Conservation (phyloP, 768 basidiomycete genomes). For the Gautieria morchelliformis region DNA sequence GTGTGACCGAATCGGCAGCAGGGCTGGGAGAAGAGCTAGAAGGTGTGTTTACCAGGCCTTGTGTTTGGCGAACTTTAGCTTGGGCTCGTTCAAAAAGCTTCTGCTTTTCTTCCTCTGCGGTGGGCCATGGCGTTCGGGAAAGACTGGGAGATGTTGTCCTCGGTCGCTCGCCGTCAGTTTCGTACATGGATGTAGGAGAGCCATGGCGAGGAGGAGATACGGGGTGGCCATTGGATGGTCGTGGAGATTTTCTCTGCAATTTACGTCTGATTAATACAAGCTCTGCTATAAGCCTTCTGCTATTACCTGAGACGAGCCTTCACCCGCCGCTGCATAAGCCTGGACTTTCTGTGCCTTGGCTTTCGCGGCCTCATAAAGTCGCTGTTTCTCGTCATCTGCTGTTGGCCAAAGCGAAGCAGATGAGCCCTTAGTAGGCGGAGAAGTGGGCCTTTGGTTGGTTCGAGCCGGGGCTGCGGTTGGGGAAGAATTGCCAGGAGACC, state of each 20-base stretch:
- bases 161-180: conserved; percentile 8
- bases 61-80: conserved; percentile 38
- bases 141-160: background rate
- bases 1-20: background rate
- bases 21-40: background rate
- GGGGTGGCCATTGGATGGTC: conserved; percentile 10
- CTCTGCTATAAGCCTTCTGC: background rate
- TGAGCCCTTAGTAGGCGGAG: background rate
- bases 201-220: conserved; percentile 5
- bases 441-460: background rate
- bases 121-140: conserved; percentile 36
- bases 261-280: background rate
- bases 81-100: conserved; percentile 62
- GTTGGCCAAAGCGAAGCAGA: conserved; percentile 40
- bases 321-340: background rate
- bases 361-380: conserved; percentile 61
- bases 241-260: conserved; percentile 11
- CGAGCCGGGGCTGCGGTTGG: background rate
- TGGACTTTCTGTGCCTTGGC: conserved; percentile 37
- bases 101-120: conserved; percentile 71
- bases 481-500: background rate
- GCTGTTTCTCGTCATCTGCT: conserved; percentile 68
- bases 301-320: background rate
- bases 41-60: background rate
- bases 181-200: conserved; percentile 9